Evolutionary conservation across 208 protist species (phyloP).

Genomic region (Tritrichomonas musculus): DNA sequence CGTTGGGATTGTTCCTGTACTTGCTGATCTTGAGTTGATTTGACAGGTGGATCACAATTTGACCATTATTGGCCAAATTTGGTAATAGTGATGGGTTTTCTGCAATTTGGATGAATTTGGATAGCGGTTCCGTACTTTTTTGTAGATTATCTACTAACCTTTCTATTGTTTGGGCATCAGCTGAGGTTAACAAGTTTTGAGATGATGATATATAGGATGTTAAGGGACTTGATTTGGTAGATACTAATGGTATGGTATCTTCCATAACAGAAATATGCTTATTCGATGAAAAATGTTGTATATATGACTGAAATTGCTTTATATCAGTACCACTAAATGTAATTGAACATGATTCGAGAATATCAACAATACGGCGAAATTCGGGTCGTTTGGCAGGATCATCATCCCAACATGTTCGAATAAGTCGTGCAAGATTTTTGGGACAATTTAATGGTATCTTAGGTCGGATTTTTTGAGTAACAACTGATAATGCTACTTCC

Average conservation of each 20-base stretch:
- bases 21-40: background rate
- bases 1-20: background rate
- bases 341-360: background rate
- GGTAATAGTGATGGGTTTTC: background rate
- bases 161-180: background rate
- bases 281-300: background rate
- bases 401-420: background rate
- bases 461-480: conserved; percentile 11
- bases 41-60: background rate
- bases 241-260: too few species aligned
- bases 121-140: too few species aligned
- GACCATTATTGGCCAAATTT: background rate
- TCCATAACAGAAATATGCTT: background rate
- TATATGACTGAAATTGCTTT: background rate
- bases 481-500: background rate
- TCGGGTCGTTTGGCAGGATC: background rate
- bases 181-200: background rate
- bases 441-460: conserved; percentile 6
- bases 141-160: too few species aligned
- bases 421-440: background rate
- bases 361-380: background rate
- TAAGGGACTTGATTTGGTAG: background rate
- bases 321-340: background rate
- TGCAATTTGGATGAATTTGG: background rate
- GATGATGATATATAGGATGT: background rate